Evolutionary conservation across 345 rosid species (phyloP).

Genomic region (rapeseed (Brassica napus)): Da-Ae NC_063446.1:35154001-35154500

Average conservation of each 20-base stretch:
- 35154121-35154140: conserved; percentile 70
- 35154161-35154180: conserved; percentile 88
- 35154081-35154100: conserved; percentile 94
- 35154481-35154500: neutral
- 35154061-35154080: conserved; percentile 92
- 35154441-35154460: neutral
- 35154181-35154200: conserved; percentile 95
- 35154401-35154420: neutral
- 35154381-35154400: neutral
- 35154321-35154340: neutral
- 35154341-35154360: neutral
- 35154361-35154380: neutral
- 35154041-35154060: conserved; percentile 95
- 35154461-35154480: neutral
- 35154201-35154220: conserved; percentile 22
- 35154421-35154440: neutral
- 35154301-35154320: neutral
- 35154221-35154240: too few species aligned
- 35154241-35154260: too few species aligned
- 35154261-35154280: too few species aligned
- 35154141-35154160: conserved; percentile 86
- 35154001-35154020: conserved; percentile 52
- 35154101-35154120: conserved; percentile 88
- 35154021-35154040: conserved; percentile 60
- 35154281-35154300: too few species aligned